Evolutionary conservation across 2,329 filamentous ascomycete genomes (phyloP), one percentile per base, ranked within the genome.

Genomic region (Apiospora marii): DNA sequence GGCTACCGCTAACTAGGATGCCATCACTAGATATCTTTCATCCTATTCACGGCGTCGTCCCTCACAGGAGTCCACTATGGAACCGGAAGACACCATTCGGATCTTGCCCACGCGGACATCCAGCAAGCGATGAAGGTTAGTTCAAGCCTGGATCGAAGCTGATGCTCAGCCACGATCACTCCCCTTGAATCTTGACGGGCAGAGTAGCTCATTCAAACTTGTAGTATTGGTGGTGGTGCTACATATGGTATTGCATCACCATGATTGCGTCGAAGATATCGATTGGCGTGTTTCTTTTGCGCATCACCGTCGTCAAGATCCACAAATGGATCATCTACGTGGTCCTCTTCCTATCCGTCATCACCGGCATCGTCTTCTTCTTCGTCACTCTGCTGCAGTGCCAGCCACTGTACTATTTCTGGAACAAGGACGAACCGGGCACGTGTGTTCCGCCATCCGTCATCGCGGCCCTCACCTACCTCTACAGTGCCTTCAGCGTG

Each of bases 401-500:
- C 53, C 51, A 74, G 24, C 76, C 76, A 8, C 61, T 77, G 16
- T 70, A 71, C 14, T 76, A 74, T 30, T 77, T 77, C 71, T 78
- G 76, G 76, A 44, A 71, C 61, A 74, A 73, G 69, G 67, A 71
- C 37, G 27, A 64, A 22, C 78, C 72, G 7, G 74, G 80, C 4
- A 70, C 67, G 4, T 81, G 80, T 68, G 71, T 81, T 13, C 68
- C 76, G 61, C 49, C 71, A 1, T 79, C 82, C 3, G 80, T 84
- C 53, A 82, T 89, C 12, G 82, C 84, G 58, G 81, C 79, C n/a
- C 81, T 86, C 44, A 84, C 83, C 27, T 86, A 87, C 71, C 79
- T 82, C 7, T 85, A 86, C 74, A 85, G 83, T 74, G 81, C 82
- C 3, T 78, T 82, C 2, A 81, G 81, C 5, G 82, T 82, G 30